Conservation (phyloP, 2,329 filamentous ascomycete species). For the Daldinia sp. region DNA sequence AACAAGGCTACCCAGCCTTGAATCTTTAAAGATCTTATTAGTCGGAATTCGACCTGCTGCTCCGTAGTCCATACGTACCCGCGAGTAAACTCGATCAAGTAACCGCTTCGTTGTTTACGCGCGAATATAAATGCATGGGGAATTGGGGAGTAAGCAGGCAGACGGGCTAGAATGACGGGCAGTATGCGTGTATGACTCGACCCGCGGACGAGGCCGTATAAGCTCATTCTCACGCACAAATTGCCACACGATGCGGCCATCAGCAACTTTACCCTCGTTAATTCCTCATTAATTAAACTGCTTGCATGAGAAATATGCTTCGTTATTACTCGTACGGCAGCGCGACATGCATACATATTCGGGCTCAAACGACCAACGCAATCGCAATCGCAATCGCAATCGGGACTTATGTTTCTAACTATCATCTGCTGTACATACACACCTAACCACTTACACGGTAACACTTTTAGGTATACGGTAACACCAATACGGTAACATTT, state of each 20-base stretch:
- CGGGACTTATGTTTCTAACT: constrained; percentile 26
- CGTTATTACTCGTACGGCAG: constrained; percentile 34
- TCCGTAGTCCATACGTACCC: too few relatives aligned
- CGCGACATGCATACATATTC: constrained; percentile 26
- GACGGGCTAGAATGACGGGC: constrained; percentile 25
- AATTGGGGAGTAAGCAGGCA: constrained; percentile 18
- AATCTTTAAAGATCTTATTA: too few relatives aligned
- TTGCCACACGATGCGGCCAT: constrained; percentile 35
- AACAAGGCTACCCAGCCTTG: constrained; percentile 35
- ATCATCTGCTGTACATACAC: constrained; percentile 2
- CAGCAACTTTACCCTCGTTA: constrained; percentile 18
- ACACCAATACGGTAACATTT: too few relatives aligned
- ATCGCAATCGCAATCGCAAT: constrained; percentile 13
- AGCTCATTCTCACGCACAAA: constrained; percentile 36
- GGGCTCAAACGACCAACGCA: not conserved
- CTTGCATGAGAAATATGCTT: constrained; percentile 16
- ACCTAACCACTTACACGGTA: not conserved
- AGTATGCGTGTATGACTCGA: constrained; percentile 34
- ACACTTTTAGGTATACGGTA: too few relatives aligned
- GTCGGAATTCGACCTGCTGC: too few relatives aligned
- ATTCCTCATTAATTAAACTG: constrained; percentile 27
- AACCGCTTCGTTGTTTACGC: constrained; percentile 12
- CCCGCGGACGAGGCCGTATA: constrained; percentile 21
- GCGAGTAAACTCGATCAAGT: not conserved
- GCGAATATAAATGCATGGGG: constrained; percentile 3